These are phyloP conservation scores for Talaromyces sp. DNA, from an alignment of 2,329 filamentous ascomycete species.

Conservation along the genomic window DNA sequence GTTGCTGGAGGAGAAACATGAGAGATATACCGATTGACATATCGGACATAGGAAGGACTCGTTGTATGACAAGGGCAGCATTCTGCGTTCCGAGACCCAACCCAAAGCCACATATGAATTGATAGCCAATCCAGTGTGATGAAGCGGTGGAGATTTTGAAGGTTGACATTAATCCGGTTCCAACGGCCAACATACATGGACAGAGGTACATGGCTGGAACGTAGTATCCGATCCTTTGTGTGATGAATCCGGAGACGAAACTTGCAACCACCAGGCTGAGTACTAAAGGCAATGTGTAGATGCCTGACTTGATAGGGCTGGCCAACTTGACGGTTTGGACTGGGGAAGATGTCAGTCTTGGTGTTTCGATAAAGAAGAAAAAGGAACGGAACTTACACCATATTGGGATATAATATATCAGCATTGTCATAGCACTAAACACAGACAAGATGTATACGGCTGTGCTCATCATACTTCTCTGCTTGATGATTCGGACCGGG, in stretches of 20 bases:
- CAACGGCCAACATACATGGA: conserved; percentile 5
- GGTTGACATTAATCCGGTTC: conserved; percentile 13
- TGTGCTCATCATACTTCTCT: conserved; percentile 49
- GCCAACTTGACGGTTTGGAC: conserved; percentile 13
- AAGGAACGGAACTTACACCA: conserved; percentile 1
- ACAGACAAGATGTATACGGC: conserved; percentile 35
- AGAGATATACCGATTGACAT: conserved; percentile 24
- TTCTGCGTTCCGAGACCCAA: conserved; percentile 25
- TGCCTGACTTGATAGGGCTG: conserved; percentile 8
- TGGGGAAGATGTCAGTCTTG: background rate
- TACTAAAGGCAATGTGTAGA: conserved; percentile 8
- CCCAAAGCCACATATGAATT: conserved; percentile 29
- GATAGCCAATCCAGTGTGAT: conserved; percentile 25
- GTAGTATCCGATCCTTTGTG: conserved; percentile 13
- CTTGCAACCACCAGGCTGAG: conserved; percentile 4
- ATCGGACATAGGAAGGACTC: conserved; percentile 22
- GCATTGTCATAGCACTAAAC: conserved; percentile 2
- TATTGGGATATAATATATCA: conserved; percentile 8
- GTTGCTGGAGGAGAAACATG: conserved; percentile 23
- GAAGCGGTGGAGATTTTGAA: conserved; percentile 15
- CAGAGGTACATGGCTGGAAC: conserved; percentile 7
- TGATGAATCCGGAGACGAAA: conserved; percentile 5
- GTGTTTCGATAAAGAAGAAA: background rate
- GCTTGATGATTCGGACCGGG: conserved; percentile 49
- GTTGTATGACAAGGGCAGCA: conserved; percentile 23